These are phyloP conservation scores for Diplogelasinospora grovesii DNA, from an alignment of 495 filamentous ascomycete species.

Conservation along the genomic window DNA sequence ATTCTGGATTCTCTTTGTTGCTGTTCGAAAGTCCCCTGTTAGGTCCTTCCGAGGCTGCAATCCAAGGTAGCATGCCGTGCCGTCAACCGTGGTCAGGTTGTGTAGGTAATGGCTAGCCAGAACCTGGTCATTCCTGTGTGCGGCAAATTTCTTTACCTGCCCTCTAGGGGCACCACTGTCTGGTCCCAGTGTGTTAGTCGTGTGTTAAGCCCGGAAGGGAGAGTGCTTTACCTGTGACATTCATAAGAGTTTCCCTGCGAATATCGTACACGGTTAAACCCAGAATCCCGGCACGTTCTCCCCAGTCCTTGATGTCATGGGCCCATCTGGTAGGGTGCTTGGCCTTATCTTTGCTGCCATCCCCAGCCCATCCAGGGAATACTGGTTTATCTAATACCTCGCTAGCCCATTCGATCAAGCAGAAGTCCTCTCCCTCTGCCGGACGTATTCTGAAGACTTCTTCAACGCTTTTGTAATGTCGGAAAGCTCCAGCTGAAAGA, in stretches of 20 bases:
- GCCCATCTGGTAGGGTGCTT: not conserved
- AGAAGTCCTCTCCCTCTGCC: not conserved
- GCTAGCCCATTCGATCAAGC: not conserved
- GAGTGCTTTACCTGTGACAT: not conserved
- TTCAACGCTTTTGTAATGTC: not conserved
- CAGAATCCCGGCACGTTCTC: not conserved
- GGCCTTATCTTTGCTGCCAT: not conserved
- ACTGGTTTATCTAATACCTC: not conserved
- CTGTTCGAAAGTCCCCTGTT: not conserved
- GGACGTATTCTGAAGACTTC: not conserved
- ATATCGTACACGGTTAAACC: not conserved
- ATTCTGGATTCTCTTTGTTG: not conserved
- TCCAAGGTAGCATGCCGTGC: not conserved
- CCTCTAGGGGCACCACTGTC: not conserved
- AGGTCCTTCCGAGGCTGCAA: not conserved
- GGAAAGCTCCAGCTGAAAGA: not conserved
- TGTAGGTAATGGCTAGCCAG: not conserved
- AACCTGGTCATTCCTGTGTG: not conserved
- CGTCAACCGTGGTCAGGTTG: not conserved
- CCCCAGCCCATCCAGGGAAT: not conserved
- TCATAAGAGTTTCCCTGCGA: not conserved
- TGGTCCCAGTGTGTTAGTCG: not conserved
- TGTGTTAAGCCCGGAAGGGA: not conserved
- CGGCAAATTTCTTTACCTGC: not conserved
- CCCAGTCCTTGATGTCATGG: not conserved